phyloP scores from a whole-genome alignment of 164 flowering plant species.

The Hamamelis virginiana region DNA sequence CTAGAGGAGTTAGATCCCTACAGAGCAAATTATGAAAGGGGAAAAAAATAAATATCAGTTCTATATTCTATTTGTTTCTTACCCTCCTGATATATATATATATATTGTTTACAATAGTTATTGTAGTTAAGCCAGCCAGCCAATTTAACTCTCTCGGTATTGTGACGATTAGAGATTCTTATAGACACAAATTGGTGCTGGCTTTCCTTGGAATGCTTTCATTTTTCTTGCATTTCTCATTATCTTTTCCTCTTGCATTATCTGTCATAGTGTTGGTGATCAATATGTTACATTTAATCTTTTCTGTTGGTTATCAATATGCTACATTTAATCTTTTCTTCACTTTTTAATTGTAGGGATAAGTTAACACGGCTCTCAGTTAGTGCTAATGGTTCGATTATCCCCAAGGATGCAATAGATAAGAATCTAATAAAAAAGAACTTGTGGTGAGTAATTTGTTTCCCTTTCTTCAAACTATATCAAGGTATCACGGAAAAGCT shows the following conservation, averaged over 20 bases:
- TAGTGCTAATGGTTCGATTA: conserved; percentile 76
- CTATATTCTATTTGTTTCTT: too few species aligned
- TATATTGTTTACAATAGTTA: too few species aligned
- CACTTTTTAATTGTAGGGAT: conserved; percentile 51
- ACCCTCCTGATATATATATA: too few species aligned
- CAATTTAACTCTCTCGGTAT: too few species aligned
- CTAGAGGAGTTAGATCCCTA: too few species aligned
- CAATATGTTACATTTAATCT: background rate
- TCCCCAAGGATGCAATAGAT: conserved; percentile 71
- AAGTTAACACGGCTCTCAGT: conserved; percentile 81
- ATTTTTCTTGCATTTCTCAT: too few species aligned
- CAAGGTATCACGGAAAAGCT: background rate
- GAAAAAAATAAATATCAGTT: too few species aligned
- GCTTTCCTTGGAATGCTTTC: too few species aligned
- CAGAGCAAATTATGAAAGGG: too few species aligned
- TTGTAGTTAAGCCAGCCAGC: too few species aligned
- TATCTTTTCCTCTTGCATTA: background rate
- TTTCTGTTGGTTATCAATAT: background rate
- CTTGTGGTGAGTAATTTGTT: conserved; percentile 53
- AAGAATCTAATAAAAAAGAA: conserved; percentile 60
- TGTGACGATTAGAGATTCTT: too few species aligned
- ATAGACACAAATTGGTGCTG: too few species aligned
- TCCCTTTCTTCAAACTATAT: background rate
- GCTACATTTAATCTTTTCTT: background rate
- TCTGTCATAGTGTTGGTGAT: background rate